Conservation (phyloP, 2,329 filamentous ascomycete genomes). For the Epichloe aotearoae region DNA sequence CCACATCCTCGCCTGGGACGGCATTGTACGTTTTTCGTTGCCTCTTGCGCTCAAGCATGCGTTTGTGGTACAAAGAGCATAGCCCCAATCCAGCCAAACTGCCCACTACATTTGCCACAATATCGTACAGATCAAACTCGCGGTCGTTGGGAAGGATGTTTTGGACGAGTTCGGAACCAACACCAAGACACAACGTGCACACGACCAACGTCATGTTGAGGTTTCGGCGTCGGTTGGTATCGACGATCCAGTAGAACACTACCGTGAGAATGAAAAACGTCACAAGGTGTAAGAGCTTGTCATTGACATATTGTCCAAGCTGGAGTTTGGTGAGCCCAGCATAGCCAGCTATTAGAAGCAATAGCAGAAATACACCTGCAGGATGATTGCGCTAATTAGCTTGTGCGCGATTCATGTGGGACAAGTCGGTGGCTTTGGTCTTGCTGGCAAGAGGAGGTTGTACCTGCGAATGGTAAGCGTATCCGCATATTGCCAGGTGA, state of each 20-base stretch:
- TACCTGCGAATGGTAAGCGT: conserved; percentile 5
- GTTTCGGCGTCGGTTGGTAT: conserved; percentile 74
- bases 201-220: conserved; percentile 71
- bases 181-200: conserved; percentile 58
- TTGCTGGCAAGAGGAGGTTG: background rate
- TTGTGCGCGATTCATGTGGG: background rate
- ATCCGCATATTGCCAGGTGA: conserved; percentile 4
- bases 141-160: conserved; percentile 61
- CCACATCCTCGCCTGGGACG: conserved; percentile 49
- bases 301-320: conserved; percentile 51
- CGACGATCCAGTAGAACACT: conserved; percentile 92
- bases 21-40: conserved; percentile 58
- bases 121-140: conserved; percentile 65
- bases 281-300: conserved; percentile 77
- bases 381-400: conserved; percentile 7
- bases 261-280: conserved; percentile 85
- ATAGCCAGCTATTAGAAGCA: conserved; percentile 66
- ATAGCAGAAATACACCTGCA: conserved; percentile 52
- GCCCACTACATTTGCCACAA: conserved; percentile 76
- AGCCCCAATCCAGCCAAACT: conserved; percentile 58
- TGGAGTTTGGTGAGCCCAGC: conserved; percentile 59
- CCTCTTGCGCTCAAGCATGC: conserved; percentile 83
- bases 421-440: background rate
- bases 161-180: conserved; percentile 67
- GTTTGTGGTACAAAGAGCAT: conserved; percentile 85